A percentile compares a stretch with the other conserved stretches of the same genome.
Conservation (phyloP, 2,329 filamentous ascomycete species). For the Chrysoporthe deuterocubensis region DNA sequence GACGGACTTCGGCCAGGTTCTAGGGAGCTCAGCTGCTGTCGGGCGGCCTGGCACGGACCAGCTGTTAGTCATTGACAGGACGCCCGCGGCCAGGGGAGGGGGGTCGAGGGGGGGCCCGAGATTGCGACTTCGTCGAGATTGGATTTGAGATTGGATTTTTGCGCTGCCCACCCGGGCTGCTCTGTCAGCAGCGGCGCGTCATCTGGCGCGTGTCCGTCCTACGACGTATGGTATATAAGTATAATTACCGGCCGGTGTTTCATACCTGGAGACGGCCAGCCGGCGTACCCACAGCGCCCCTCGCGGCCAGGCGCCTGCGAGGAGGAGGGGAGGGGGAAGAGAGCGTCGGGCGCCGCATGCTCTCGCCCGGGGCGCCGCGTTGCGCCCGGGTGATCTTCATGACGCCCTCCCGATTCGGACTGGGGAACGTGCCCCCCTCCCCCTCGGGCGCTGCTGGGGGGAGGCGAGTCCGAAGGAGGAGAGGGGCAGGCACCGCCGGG, state of each 20-base stretch:
- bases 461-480: neutral
- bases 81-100: neutral
- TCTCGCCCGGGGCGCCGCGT: neutral
- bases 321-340: neutral
- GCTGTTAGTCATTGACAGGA: neutral
- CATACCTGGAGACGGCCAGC: neutral
- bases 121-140: constrained; percentile 1
- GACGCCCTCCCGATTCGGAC: neutral
- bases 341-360: neutral
- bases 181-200: neutral
- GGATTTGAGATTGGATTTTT: neutral
- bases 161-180: neutral
- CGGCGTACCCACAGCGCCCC: neutral
- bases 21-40: neutral
- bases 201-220: neutral
- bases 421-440: neutral
- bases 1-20: neutral
- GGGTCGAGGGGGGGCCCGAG: neutral
- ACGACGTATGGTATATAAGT: too few species aligned
- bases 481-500: neutral
- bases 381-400: neutral
- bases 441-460: neutral
- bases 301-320: neutral
- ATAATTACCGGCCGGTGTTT: too few species aligned
- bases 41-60: constrained; percentile 1